Base-by-base conservation (phyloP, 352 stramenopile genomes). In the Pythium chondricola region DNA sequence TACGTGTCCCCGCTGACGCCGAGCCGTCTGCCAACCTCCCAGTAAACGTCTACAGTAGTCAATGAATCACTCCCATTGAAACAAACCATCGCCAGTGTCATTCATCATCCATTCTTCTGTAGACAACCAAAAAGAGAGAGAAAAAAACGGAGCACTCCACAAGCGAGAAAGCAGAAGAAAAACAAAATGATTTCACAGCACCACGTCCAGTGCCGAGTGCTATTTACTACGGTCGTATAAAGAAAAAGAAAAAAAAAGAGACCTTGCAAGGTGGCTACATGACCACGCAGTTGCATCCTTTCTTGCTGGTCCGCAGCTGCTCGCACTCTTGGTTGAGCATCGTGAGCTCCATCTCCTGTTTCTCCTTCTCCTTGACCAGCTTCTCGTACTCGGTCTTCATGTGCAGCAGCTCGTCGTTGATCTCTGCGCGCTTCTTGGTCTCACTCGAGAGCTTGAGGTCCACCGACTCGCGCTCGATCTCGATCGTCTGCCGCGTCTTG, bases 1-100 rank as follows among this genome's bases (percentile, higher is more conserved):
- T 93, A 93, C 60, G 81, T 93, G 63, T 93, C 81, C 30, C 76
- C 78, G 14, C 45, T 93, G 52, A 72, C 78, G 44, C 78, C 78
- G 37, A 82, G 58, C 62, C 74, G 73, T 38, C 71, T 55, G 9
- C 70, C 73, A 35, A 43, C 48, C 54, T 46, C 67, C 64, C 59
- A 70, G 30, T 63, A 63, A 53, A 48, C n/a, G n/a, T n/a, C n/a
- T n/a, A n/a, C n/a, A n/a, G n/a, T n/a, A n/a, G n/a, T n/a, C n/a
- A n/a, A n/a, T n/a, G n/a, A n/a, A n/a, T n/a, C n/a, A n/a, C n/a
- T n/a, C n/a, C n/a, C n/a, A n/a, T n/a, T n/a, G n/a, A n/a, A n/a
- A n/a, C n/a, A n/a, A n/a, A n/a, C n/a, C n/a, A n/a, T n/a, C n/a
- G n/a, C n/a, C n/a, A n/a, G n/a, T n/a, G n/a, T n/a, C n/a, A n/a